Evolutionary conservation across 2,329 filamentous ascomycete genomes (phyloP).

Genomic region (Moelleriella libera): DNA sequence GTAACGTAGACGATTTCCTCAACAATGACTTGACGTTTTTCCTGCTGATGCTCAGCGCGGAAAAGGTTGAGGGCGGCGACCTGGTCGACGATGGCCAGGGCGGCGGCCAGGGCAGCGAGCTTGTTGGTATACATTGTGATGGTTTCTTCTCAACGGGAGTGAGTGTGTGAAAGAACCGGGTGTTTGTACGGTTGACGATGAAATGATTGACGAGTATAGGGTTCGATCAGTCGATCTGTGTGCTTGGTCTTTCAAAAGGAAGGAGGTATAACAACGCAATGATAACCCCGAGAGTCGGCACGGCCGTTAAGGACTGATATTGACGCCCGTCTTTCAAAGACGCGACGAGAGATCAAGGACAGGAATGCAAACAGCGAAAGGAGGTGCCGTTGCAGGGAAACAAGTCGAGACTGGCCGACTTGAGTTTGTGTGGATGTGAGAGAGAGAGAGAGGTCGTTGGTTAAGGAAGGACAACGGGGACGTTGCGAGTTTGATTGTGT

Average conservation of each 20-base stretch:
- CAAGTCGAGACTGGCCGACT: slow-evolving; percentile 8
- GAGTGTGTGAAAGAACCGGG: no score
- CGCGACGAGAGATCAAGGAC: slow-evolving; percentile 18
- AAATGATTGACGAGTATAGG: no score
- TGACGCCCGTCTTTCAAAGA: slow-evolving; percentile 36
- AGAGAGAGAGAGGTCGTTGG: background rate
- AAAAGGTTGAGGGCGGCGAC: slow-evolving; percentile 26
- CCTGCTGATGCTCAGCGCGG: slow-evolving; percentile 24
- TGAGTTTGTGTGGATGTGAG: background rate
- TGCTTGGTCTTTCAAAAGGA: no score
- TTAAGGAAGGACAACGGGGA: slow-evolving; percentile 11
- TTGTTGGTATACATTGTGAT: slow-evolving; percentile 29
- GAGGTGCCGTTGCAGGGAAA: slow-evolving; percentile 8
- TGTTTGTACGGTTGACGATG: no score
- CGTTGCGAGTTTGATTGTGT: background rate
- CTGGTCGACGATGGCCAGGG: slow-evolving; percentile 28
- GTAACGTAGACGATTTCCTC: slow-evolving; percentile 26
- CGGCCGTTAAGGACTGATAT: slow-evolving; percentile 17
- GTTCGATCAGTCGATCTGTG: no score
- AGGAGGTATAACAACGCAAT: no score
- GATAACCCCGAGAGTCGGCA: slow-evolving; percentile 11
- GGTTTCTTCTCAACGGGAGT: no score
- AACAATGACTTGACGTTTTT: slow-evolving; percentile 19
- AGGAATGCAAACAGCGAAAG: slow-evolving; percentile 17
- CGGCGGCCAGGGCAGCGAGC: slow-evolving; percentile 25